Percentiles rank a stretch among this genome's conserved stretches.
Conservation (phyloP, 176 grass and related monocot species). For the Typha latifolia region DNA sequence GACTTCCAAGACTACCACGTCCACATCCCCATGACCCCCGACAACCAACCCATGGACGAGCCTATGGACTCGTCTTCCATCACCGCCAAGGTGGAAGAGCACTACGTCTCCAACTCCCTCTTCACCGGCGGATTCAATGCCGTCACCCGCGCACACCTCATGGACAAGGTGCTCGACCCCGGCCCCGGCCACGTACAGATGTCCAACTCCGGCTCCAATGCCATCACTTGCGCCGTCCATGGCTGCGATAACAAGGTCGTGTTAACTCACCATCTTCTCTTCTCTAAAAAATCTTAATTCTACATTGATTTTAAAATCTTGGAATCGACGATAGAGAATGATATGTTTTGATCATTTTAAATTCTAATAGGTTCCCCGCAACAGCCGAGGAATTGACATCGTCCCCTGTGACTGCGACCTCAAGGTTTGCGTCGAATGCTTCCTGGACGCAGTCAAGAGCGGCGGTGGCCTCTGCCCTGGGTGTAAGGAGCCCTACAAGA, state of each 20-base stretch:
- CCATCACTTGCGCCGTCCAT: constrained; percentile 43
- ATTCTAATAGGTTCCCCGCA: constrained; percentile 6
- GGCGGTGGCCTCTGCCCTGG: constrained; percentile 47
- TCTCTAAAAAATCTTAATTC: too few relatives aligned
- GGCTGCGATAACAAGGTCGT: constrained; percentile 59
- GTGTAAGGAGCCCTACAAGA: constrained; percentile 91
- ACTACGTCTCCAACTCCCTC: constrained; percentile 71
- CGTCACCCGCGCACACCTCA: constrained; percentile 67
- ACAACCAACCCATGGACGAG: constrained; percentile 86
- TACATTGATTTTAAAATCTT: too few relatives aligned
- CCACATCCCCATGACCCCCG: constrained; percentile 87
- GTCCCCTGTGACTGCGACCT: constrained; percentile 92
- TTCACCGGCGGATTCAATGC: constrained; percentile 97
- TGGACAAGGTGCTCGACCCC: constrained; percentile 35
- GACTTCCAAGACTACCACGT: constrained; percentile 88
- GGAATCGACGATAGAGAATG: too few relatives aligned
- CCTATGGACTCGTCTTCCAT: constrained; percentile 11
- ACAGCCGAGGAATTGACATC: constrained; percentile 46
- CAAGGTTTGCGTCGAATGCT: constrained; percentile 85
- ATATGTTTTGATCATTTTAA: too few relatives aligned
- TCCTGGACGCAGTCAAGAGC: constrained; percentile 73
- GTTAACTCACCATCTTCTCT: not conserved
- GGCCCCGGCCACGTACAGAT: constrained; percentile 12
- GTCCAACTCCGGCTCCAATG: constrained; percentile 10
- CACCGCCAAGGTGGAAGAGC: constrained; percentile 35